A percentile compares a stretch with the other conserved stretches of the same genome.
Conservation (phyloP, 352 stramenopile genomes). For the Achlya hypogyna region DNA sequence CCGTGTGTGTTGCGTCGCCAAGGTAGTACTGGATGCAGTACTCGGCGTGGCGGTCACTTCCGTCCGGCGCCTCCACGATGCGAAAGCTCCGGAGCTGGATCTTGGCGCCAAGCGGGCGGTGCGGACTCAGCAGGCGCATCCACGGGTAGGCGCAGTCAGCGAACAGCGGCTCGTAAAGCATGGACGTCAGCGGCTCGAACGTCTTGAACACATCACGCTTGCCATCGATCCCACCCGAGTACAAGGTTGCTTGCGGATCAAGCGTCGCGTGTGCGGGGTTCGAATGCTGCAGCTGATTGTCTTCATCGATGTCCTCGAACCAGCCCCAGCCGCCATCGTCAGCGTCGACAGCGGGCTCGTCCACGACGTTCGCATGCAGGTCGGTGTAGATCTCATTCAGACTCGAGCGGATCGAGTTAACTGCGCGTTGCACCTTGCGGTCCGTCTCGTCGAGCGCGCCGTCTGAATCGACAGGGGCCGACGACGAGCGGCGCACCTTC, state of each 20-base stretch:
- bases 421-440: neutral
- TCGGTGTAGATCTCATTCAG: constrained; percentile 12
- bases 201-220: constrained; percentile 53
- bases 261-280: constrained; percentile 12
- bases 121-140: constrained; percentile 51
- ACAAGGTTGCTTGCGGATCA: constrained; percentile 12
- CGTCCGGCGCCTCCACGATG: constrained; percentile 43
- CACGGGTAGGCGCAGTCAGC: constrained; percentile 49
- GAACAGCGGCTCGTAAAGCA: constrained; percentile 54
- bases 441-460: neutral
- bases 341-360: neutral
- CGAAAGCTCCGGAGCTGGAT: constrained; percentile 77
- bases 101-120: constrained; percentile 66
- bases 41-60: constrained; percentile 41
- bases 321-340: constrained; percentile 51
- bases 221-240: constrained; percentile 14
- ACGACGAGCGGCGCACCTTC: constrained; percentile 1
- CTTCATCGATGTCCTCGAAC: constrained; percentile 77
- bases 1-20: constrained; percentile 59
- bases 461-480: neutral
- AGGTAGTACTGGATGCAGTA: constrained; percentile 73
- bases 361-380: constrained; percentile 8
- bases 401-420: constrained; percentile 6
- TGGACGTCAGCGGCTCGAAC: constrained; percentile 47
- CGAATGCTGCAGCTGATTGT: constrained; percentile 5